Evolutionary conservation across 768 basidiomycete genomes (phyloP).

Genomic region (Hypsizygus marmoreus): DNA sequence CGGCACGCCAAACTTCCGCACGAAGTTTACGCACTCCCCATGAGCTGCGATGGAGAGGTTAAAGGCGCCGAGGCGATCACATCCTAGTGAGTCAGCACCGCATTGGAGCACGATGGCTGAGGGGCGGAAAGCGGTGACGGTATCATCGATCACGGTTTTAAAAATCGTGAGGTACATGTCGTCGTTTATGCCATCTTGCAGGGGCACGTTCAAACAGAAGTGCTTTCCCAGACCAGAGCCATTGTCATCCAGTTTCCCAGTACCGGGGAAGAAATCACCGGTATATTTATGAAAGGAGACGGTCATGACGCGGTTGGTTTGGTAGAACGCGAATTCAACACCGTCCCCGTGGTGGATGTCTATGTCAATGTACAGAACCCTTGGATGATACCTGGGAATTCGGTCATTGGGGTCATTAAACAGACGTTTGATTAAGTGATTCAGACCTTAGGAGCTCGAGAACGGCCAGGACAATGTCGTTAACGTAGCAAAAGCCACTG

Average conservation of each 20-base stretch:
- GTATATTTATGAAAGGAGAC: slow-evolving; percentile 99
- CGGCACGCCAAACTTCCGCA: slow-evolving; percentile 89
- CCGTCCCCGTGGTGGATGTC: slow-evolving; percentile 99
- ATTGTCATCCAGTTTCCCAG: slow-evolving; percentile 93
- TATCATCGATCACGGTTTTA: slow-evolving; percentile 95
- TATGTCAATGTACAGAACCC: slow-evolving; percentile 97
- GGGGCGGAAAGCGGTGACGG: slow-evolving; percentile 86
- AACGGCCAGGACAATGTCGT: slow-evolving; percentile 94
- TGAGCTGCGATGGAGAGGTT: slow-evolving; percentile 97
- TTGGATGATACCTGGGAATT: slow-evolving; percentile 89
- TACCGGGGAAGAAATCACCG: slow-evolving; percentile 97
- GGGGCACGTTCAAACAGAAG: slow-evolving; percentile 92
- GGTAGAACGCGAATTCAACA: slow-evolving; percentile 97
- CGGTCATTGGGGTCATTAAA: too few species aligned
- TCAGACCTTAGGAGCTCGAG: slow-evolving; percentile 82
- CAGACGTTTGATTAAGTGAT: too few species aligned
- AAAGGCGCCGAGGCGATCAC: slow-evolving; percentile 94
- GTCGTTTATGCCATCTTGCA: slow-evolving; percentile 96
- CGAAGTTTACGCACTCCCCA: slow-evolving; percentile 97
- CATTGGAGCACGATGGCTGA: slow-evolving; percentile 93
- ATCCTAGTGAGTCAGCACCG: slow-evolving; percentile 94
- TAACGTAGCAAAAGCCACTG: slow-evolving; percentile 98
- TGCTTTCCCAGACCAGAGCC: slow-evolving; percentile 88
- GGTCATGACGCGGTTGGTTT: slow-evolving; percentile 97
- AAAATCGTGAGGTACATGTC: slow-evolving; percentile 95